A percentile compares a stretch with the other conserved stretches of the same genome.
Evolutionary conservation across 179 eudicot genomes (phyloP).

Genomic region (Heliamphora pulchella): DNA sequence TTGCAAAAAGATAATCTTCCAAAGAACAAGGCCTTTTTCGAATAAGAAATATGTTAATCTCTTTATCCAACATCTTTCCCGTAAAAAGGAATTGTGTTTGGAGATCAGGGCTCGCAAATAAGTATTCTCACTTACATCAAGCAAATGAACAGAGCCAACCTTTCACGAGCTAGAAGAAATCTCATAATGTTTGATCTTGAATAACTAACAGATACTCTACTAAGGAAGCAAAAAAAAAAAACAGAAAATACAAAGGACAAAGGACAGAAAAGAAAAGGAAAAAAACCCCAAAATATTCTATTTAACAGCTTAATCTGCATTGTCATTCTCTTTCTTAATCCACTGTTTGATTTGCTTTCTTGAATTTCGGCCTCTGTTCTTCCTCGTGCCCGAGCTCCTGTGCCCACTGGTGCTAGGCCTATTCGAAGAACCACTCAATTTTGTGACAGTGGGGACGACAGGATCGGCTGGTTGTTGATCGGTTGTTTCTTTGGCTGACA

Average conservation of each 20-base stretch:
- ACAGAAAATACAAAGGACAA: too few relatives aligned
- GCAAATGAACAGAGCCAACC: too few relatives aligned
- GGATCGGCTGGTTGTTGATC: conserved; percentile 27
- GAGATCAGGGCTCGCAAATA: too few relatives aligned
- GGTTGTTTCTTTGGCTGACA: conserved; percentile 18
- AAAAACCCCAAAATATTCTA: neutral
- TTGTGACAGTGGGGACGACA: conserved; percentile 15
- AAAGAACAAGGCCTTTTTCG: too few relatives aligned
- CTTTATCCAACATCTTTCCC: too few relatives aligned
- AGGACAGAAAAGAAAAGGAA: neutral
- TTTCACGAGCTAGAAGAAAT: too few relatives aligned
- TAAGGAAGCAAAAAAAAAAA: too few relatives aligned
- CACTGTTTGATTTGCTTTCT: conserved; percentile 44
- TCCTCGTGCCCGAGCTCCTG: conserved; percentile 41
- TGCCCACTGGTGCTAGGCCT: conserved; percentile 36
- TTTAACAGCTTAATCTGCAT: conserved; percentile 10
- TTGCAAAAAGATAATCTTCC: too few relatives aligned
- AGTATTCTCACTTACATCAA: too few relatives aligned
- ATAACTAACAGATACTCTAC: neutral
- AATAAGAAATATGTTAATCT: too few relatives aligned
- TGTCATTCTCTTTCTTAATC: conserved; percentile 41
- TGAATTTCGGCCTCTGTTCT: conserved; percentile 34
- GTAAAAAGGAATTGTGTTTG: too few relatives aligned
- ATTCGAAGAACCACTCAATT: conserved; percentile 29
- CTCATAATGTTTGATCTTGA: too few relatives aligned